These are phyloP conservation scores for Flaveria linearis DNA, from an alignment of 129 eudicot genomes.

Conservation along the genomic window DNA sequence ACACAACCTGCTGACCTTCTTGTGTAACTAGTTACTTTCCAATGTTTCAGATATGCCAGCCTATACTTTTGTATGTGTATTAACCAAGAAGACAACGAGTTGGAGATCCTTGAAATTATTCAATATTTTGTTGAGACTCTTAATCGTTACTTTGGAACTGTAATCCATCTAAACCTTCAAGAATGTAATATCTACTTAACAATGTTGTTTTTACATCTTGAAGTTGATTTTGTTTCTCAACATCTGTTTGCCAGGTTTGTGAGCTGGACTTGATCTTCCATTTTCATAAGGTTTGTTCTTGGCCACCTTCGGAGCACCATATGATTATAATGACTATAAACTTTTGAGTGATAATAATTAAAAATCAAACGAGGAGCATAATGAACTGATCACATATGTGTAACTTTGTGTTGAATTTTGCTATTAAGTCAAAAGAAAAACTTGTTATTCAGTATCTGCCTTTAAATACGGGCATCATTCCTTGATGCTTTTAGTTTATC, in stretches of 20 bases:
- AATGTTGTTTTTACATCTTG: not conserved
- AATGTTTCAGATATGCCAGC: constrained; percentile 70
- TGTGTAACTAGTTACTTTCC: not conserved
- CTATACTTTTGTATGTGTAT: constrained; percentile 94
- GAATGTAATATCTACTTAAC: not conserved
- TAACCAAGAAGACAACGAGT: constrained; percentile 79
- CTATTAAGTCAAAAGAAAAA: not conserved
- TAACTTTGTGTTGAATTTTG: not conserved
- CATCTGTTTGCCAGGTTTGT: constrained; percentile 58
- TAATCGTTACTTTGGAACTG: constrained; percentile 92
- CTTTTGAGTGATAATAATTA: not conserved
- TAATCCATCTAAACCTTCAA: constrained; percentile 37
- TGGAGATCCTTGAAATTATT: constrained; percentile 83
- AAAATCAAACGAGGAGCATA: not conserved
- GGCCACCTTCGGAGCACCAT: not conserved
- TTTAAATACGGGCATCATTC: constrained; percentile 9
- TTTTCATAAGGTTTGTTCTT: constrained; percentile 77
- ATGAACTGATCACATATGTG: not conserved
- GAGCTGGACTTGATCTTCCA: constrained; percentile 88
- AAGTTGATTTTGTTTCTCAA: constrained; percentile 18
- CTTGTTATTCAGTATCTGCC: not conserved
- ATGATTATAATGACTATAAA: not conserved
- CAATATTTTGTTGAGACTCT: constrained; percentile 89
- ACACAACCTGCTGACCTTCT: not conserved
- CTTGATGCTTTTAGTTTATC: constrained; percentile 12